Evolutionary conservation across 768 basidiomycete species (phyloP).

Genomic region (Boletus insuetus): DNA sequence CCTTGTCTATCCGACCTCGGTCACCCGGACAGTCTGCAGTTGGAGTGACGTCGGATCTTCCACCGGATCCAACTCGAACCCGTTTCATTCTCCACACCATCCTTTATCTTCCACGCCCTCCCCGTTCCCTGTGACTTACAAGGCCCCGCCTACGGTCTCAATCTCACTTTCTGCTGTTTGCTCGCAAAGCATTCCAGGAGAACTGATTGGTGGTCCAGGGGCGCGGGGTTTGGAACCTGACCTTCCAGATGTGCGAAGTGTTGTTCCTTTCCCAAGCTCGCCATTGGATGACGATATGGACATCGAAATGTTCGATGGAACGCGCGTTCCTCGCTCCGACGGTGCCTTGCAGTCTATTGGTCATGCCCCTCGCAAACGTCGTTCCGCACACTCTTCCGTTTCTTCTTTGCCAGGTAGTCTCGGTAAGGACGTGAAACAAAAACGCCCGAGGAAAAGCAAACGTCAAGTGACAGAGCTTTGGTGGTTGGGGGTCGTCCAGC

Average conservation of each 20-base stretch:
- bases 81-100: constrained; percentile 6
- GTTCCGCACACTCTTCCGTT: constrained; percentile 32
- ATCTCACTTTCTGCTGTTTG: constrained; percentile 37
- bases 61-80: background rate
- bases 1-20: constrained; percentile 18
- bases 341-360: background rate
- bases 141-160: constrained; percentile 39
- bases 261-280: constrained; percentile 38
- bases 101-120: constrained; percentile 6
- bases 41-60: constrained; percentile 7
- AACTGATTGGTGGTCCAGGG: background rate
- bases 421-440: constrained; percentile 21
- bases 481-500: constrained; percentile 37
- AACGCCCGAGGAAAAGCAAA: constrained; percentile 32
- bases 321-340: constrained; percentile 7
- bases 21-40: constrained; percentile 10
- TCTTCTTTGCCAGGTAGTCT: constrained; percentile 20
- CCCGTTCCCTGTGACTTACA: constrained; percentile 25
- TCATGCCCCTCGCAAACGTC: constrained; percentile 29
- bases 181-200: constrained; percentile 17
- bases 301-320: constrained; percentile 30
- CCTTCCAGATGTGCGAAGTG: constrained; percentile 29
- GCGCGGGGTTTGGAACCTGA: constrained; percentile 15
- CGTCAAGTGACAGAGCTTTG: constrained; percentile 34
- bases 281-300: constrained; percentile 22